phyloP scores from a whole-genome alignment of 257 asterid species.

The Dorcoceras hygrometricum region DNA sequence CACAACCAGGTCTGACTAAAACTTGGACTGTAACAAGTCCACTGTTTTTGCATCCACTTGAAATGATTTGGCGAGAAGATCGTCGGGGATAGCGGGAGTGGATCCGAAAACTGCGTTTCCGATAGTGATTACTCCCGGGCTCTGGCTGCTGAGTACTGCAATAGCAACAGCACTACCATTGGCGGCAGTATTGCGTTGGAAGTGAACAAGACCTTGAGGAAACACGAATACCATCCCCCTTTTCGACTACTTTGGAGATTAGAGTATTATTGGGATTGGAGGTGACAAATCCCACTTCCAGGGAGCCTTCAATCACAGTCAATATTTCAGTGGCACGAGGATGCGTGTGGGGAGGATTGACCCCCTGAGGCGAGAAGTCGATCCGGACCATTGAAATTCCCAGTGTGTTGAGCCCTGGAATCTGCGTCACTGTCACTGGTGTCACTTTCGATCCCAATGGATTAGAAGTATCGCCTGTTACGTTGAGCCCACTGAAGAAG shows the following conservation, averaged over 20 bases:
- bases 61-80: constrained; percentile 43
- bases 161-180: constrained; percentile 28
- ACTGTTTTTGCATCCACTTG: constrained; percentile 30
- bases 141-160: constrained; percentile 43
- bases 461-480: constrained; percentile 31
- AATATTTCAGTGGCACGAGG: constrained; percentile 48
- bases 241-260: constrained; percentile 23
- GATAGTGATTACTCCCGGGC: constrained; percentile 36
- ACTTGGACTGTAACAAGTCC: constrained; percentile 31
- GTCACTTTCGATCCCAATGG: constrained; percentile 38
- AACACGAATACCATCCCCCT: constrained; percentile 47
- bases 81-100: constrained; percentile 29
- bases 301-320: constrained; percentile 29
- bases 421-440: constrained; percentile 30
- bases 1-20: constrained; percentile 13
- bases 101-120: constrained; percentile 44
- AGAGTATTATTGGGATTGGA: constrained; percentile 38
- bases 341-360: constrained; percentile 40
- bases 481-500: constrained; percentile 36
- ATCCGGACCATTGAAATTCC: constrained; percentile 45
- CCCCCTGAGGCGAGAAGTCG: constrained; percentile 38
- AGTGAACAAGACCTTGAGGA: constrained; percentile 42
- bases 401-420: constrained; percentile 49
- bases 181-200: constrained; percentile 34
- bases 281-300: constrained; percentile 43